Conservation (phyloP, 2,329 filamentous ascomycete species). For the Delphinella strobiligena region DNA sequence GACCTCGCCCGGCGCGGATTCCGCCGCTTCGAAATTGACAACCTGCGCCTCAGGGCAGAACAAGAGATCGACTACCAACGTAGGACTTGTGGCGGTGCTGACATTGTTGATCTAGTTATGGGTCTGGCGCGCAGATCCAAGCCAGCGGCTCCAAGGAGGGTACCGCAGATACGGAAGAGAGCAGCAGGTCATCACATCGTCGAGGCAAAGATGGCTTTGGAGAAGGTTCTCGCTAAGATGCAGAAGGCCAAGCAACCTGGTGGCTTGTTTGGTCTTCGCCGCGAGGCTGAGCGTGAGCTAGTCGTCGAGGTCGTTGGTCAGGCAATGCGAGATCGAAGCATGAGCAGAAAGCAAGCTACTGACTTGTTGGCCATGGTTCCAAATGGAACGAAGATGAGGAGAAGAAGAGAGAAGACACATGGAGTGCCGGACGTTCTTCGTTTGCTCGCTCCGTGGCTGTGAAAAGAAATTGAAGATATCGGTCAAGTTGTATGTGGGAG, state of each 20-base stretch:
- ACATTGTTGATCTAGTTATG: conserved; percentile 6
- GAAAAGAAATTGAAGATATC: too few species aligned
- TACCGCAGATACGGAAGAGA: too few species aligned
- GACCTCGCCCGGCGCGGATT: neutral
- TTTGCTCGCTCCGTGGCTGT: neutral
- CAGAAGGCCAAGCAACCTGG: neutral
- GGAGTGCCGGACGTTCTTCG: neutral
- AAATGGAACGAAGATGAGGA: neutral
- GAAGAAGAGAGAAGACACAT: neutral
- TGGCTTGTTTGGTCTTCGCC: neutral
- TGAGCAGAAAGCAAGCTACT: neutral
- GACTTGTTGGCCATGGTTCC: neutral
- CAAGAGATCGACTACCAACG: conserved; percentile 1
- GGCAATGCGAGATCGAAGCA: neutral
- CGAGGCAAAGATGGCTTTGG: neutral
- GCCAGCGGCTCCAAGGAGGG: too few species aligned
- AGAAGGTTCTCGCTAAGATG: neutral
- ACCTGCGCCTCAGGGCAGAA: neutral
- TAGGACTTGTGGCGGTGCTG: neutral
- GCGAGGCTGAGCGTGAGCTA: neutral
- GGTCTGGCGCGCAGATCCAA: too few species aligned
- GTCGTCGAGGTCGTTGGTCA: neutral
- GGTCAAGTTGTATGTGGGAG: too few species aligned
- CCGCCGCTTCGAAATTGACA: neutral
- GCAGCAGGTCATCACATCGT: neutral